Evolutionary conservation across 1,284 basidiomycete species (phyloP).

Genomic region (Cronartium ribicola): DNA sequence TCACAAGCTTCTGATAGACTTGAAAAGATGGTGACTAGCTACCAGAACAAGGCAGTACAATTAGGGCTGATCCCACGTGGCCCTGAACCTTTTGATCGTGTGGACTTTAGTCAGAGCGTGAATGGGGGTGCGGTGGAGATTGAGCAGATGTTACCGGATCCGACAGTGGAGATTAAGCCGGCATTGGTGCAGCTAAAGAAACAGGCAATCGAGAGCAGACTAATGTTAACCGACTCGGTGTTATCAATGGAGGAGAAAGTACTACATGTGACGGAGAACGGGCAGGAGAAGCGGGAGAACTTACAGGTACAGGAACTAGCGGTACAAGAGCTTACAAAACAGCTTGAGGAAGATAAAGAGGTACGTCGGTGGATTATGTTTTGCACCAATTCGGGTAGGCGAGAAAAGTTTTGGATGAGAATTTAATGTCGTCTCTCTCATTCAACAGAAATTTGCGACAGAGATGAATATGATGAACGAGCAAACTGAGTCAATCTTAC

Average conservation of each 20-base stretch:
- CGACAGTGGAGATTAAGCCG: conserved; percentile 67
- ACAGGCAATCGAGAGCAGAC: conserved; percentile 63
- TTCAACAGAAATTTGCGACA: conserved; percentile 18
- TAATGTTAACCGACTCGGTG: conserved; percentile 65
- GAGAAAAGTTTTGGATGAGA: not conserved
- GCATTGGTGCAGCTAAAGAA: conserved; percentile 67
- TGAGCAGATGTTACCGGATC: conserved; percentile 62
- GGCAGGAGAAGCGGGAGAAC: conserved; percentile 60
- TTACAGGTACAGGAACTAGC: conserved; percentile 62
- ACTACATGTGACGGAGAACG: conserved; percentile 59
- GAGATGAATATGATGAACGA: conserved; percentile 28
- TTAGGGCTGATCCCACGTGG: conserved; percentile 69
- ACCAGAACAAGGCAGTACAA: conserved; percentile 66
- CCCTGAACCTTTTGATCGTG: conserved; percentile 62
- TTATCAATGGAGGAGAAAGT: conserved; percentile 73
- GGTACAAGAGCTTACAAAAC: conserved; percentile 55
- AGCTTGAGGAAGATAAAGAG: conserved; percentile 70
- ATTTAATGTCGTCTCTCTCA: not conserved
- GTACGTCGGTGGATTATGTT: conserved; percentile 52
- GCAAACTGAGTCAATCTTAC: conserved; percentile 16
- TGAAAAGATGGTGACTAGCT: conserved; percentile 70
- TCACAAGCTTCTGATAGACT: conserved; percentile 70
- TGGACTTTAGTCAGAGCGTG: conserved; percentile 68
- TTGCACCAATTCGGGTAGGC: not conserved
- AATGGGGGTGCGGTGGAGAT: conserved; percentile 67